Evolutionary conservation across 306 rosid genomes (phyloP).

Genomic region (Crotalaria pallida): DNA sequence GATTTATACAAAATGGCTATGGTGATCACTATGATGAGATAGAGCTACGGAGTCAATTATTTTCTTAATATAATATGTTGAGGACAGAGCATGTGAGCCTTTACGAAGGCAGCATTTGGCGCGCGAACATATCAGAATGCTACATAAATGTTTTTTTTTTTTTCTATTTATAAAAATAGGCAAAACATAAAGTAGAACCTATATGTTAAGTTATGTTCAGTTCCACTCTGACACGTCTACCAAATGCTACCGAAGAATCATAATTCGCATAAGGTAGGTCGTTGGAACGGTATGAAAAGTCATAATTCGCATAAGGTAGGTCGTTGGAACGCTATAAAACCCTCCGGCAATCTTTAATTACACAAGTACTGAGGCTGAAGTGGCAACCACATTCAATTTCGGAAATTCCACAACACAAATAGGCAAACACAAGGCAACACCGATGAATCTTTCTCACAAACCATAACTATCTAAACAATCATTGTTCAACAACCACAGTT

Average conservation of each 20-base stretch:
- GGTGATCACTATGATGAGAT: neutral
- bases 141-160: no score
- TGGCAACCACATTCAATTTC: neutral
- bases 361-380: neutral
- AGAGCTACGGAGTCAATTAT: neutral
- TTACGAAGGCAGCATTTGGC: no score
- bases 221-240: no score
- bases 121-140: no score
- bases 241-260: no score
- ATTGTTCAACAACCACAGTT: neutral
- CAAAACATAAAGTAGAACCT: no score
- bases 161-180: no score
- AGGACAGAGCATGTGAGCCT: neutral
- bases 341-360: neutral
- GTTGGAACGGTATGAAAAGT: no score
- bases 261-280: no score
- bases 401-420: neutral
- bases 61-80: neutral
- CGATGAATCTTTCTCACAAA: conserved; percentile 8
- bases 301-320: neutral
- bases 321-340: neutral
- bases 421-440: neutral
- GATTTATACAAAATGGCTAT: neutral
- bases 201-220: no score
- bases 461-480: neutral